phyloP scores from a whole-genome alignment of 2,329 filamentous ascomycete genomes.

The Coniochaeta sp. region DNA sequence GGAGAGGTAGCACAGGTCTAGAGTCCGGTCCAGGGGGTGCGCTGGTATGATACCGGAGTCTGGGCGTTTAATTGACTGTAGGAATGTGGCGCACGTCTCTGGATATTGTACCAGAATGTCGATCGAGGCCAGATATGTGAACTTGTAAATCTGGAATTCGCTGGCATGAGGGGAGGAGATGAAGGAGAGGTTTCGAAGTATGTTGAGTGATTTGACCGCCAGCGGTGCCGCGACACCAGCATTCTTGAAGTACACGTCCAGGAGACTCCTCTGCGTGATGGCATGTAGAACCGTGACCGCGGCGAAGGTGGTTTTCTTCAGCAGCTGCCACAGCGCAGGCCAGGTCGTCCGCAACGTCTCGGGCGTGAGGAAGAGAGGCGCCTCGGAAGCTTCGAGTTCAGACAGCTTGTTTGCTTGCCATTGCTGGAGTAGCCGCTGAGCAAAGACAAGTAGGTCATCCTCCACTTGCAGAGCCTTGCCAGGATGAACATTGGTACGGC shows the following conservation, averaged over 20 bases:
- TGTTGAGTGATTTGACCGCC: conserved; percentile 64
- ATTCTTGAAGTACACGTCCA: conserved; percentile 41
- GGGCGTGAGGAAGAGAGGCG: conserved; percentile 53
- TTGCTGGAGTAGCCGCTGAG: conserved; percentile 56
- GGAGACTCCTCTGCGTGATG: conserved; percentile 56
- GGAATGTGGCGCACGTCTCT: conserved; percentile 56
- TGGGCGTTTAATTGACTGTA: conserved; percentile 50
- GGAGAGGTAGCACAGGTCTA: conserved; percentile 88
- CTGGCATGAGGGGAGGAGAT: conserved; percentile 68
- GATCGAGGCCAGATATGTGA: conserved; percentile 74
- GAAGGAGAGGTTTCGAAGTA: conserved; percentile 73
- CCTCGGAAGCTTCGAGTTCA: conserved; percentile 61
- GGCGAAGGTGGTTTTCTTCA: conserved; percentile 71
- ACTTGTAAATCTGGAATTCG: conserved; percentile 76
- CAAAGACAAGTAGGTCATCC: conserved; percentile 62
- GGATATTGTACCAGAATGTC: conserved; percentile 73
- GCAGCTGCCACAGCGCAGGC: conserved; percentile 65
- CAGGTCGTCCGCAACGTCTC: conserved; percentile 62
- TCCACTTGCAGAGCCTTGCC: conserved; percentile 21
- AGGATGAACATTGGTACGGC: conserved; percentile 31
- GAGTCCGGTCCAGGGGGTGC: conserved; percentile 60
- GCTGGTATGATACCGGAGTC: conserved; percentile 47
- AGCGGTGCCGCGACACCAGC: conserved; percentile 50
- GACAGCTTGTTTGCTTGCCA: conserved; percentile 74
- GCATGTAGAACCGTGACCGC: conserved; percentile 69